A percentile compares a stretch with the other conserved stretches of the same genome.
phyloP scores from a whole-genome alignment of 176 grass and related monocot species.

The Otatea glauca region DNA sequence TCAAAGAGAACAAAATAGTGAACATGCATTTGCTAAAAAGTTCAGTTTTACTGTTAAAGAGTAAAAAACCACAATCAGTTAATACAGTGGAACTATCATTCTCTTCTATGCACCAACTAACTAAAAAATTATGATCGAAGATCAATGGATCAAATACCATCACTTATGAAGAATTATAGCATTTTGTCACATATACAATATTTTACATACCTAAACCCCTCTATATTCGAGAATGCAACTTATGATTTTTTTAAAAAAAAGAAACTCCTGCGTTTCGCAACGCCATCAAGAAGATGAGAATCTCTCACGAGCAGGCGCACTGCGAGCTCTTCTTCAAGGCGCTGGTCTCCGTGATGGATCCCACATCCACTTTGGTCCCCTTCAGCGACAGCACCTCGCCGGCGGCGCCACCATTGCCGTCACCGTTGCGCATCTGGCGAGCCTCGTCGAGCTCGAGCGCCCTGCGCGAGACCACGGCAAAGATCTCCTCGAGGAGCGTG shows the following conservation, averaged over 20 bases:
- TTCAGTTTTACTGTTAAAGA: too few relatives aligned
- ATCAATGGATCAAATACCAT: background rate
- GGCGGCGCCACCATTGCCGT: background rate
- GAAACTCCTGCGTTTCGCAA: too few relatives aligned
- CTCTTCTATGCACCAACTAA: background rate
- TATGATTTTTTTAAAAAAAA: background rate
- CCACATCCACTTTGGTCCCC: conserved; percentile 56
- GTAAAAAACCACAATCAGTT: background rate
- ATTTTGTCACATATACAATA: background rate
- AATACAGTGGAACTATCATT: background rate
- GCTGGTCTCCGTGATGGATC: conserved; percentile 76
- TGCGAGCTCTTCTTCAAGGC: conserved; percentile 63
- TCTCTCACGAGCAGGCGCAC: conserved; percentile 58
- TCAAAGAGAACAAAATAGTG: too few relatives aligned
- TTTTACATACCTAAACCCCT: background rate
- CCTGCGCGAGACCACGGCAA: conserved; percentile 67
- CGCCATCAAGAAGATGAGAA: background rate
- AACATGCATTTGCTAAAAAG: too few relatives aligned
- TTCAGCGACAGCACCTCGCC: conserved; percentile 52
- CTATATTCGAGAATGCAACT: conserved; percentile 21
- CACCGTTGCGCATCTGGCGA: conserved; percentile 31
- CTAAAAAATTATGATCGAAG: background rate
- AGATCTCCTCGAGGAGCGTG: conserved; percentile 69
- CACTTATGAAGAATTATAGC: background rate
- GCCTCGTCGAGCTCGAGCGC: conserved; percentile 64